Percentiles rank a stretch among this genome's conserved stretches.
phyloP scores from a whole-genome alignment of 306 rosid species.

The Betula pendula region DNA sequence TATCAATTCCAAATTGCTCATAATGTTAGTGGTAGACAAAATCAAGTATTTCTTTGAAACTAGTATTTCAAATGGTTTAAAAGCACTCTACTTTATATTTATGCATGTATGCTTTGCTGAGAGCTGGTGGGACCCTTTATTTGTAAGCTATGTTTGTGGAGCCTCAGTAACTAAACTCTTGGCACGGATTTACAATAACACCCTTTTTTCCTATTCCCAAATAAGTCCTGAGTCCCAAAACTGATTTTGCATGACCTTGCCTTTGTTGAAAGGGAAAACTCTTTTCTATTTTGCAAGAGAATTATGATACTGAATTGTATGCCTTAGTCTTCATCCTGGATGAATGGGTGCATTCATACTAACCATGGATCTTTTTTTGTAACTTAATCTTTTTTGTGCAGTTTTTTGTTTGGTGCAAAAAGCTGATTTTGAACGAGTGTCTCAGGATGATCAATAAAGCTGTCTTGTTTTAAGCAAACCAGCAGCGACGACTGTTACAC shows the following conservation, averaged over 20 bases:
- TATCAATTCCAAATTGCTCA: too few relatives aligned
- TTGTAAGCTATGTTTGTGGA: slow-evolving; percentile 2
- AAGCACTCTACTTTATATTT: background rate
- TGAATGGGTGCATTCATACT: background rate
- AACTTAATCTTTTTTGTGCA: too few relatives aligned
- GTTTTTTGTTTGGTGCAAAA: slow-evolving; percentile 14
- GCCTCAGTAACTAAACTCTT: slow-evolving; percentile 4
- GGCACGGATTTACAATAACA: background rate
- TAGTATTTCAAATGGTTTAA: background rate
- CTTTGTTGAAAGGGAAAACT: slow-evolving; percentile 11
- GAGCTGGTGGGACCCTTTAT: slow-evolving; percentile 7
- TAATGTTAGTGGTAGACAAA: too few relatives aligned
- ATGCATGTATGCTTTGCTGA: background rate
- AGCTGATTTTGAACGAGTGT: background rate
- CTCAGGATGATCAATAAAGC: slow-evolving; percentile 1
- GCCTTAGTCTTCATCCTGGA: background rate
- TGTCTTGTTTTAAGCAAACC: background rate
- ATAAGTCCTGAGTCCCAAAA: background rate
- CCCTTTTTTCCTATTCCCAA: background rate
- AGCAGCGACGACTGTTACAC: background rate
- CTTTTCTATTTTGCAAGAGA: background rate
- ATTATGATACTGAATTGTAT: background rate
- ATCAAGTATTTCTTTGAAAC: background rate
- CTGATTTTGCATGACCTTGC: too few relatives aligned
- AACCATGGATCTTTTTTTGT: background rate